Conservation (phyloP, 768 basidiomycete genomes). For the Suillus subaureus region DNA sequence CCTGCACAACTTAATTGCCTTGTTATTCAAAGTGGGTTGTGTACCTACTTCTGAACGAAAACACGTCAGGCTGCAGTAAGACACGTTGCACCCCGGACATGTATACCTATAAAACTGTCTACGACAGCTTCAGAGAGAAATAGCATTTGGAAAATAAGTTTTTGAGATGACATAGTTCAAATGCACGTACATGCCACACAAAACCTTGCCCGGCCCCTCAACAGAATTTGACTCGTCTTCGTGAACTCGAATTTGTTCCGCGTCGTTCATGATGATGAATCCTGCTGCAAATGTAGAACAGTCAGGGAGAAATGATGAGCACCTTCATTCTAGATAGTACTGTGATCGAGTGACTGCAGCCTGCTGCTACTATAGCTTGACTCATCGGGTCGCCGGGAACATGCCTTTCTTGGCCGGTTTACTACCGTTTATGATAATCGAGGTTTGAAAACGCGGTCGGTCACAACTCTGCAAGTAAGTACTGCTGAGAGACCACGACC, state of each 20-base stretch:
- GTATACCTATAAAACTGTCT: slow-evolving; percentile 79
- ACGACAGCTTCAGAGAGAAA: slow-evolving; percentile 54
- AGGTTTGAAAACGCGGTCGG: not conserved
- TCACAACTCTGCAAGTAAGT: not conserved
- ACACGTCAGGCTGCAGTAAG: slow-evolving; percentile 80
- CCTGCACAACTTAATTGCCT: slow-evolving; percentile 30
- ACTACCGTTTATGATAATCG: not conserved
- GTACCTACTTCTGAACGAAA: slow-evolving; percentile 69
- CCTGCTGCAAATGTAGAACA: not conserved
- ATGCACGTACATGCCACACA: slow-evolving; percentile 49
- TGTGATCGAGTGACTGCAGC: not conserved
- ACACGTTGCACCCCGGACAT: slow-evolving; percentile 79
- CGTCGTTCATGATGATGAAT: slow-evolving; percentile 16
- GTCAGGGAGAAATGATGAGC: not conserved
- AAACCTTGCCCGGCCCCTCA: slow-evolving; percentile 19
- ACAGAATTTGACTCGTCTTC: slow-evolving; percentile 1
- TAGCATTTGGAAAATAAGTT: slow-evolving; percentile 8
- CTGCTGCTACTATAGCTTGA: not conserved
- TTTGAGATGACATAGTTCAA: slow-evolving; percentile 2
- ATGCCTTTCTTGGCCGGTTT: not conserved
- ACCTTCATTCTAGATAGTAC: not conserved
- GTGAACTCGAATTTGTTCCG: slow-evolving; percentile 16
- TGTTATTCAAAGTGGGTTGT: not conserved
- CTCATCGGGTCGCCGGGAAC: not conserved
- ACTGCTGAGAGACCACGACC: not conserved